Conservation (phyloP, 768 basidiomycete species). For the Lentinula detonsa region DNA sequence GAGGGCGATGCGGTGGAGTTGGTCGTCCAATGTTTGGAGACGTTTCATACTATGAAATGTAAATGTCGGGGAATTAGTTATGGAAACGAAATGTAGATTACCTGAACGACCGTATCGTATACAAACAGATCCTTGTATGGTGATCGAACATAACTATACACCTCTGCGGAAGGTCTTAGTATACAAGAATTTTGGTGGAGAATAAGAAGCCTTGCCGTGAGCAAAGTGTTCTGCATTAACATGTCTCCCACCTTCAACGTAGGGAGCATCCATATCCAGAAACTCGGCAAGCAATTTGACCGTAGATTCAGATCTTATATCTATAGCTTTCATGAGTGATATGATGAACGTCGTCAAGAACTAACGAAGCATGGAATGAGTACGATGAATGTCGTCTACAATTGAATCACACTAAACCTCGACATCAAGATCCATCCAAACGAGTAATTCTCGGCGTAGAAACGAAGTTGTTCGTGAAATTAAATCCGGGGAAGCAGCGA, state of each 20-base stretch:
- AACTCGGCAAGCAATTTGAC: slow-evolving; percentile 83
- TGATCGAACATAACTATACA: slow-evolving; percentile 85
- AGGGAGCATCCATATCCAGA: slow-evolving; percentile 69
- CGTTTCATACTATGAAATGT: slow-evolving; percentile 48
- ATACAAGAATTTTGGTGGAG: not conserved
- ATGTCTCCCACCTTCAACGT: slow-evolving; percentile 48
- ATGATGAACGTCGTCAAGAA: slow-evolving; percentile 87
- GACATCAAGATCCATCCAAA: slow-evolving; percentile 87
- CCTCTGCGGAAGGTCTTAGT: slow-evolving; percentile 44
- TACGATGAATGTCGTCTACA: not conserved
- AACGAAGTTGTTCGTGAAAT: slow-evolving; percentile 76
- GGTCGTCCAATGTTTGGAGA: slow-evolving; percentile 26
- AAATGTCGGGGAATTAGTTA: not conserved
- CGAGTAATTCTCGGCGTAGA: slow-evolving; percentile 76
- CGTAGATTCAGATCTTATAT: slow-evolving; percentile 86
- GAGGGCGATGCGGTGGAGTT: slow-evolving; percentile 23
- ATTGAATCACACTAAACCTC: slow-evolving; percentile 46
- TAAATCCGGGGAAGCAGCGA: slow-evolving; percentile 68
- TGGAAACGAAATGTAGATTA: slow-evolving; percentile 20
- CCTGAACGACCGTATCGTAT: slow-evolving; percentile 83
- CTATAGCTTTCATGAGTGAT: slow-evolving; percentile 87
- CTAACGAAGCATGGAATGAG: slow-evolving; percentile 27
- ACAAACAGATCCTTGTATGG: slow-evolving; percentile 79
- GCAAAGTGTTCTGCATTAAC: slow-evolving; percentile 89
- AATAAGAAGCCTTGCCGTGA: slow-evolving; percentile 56